A percentile compares a stretch with the other conserved stretches of the same genome.
phyloP scores from a whole-genome alignment of 768 basidiomycete species.

The Psilocybe subaeruginosa region DNA sequence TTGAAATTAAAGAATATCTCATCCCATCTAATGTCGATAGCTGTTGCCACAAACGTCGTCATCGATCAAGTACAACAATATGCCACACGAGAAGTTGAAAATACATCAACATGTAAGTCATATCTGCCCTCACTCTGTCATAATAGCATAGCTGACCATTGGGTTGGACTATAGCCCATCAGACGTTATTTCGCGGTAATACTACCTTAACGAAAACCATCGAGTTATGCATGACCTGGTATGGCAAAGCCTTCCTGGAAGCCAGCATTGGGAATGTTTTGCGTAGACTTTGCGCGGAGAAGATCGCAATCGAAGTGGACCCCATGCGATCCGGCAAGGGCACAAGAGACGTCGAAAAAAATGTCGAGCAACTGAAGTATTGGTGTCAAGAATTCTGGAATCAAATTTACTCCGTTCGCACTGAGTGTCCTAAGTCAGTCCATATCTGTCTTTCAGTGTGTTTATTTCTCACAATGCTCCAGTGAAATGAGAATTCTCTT shows the following conservation, averaged over 20 bases:
- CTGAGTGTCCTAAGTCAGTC: conserved; percentile 76
- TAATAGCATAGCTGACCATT: not conserved
- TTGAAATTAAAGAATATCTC: conserved; percentile 68
- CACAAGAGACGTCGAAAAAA: conserved; percentile 64
- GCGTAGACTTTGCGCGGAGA: conserved; percentile 70
- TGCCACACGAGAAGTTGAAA: conserved; percentile 71
- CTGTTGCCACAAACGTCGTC: conserved; percentile 66
- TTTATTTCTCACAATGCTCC: conserved; percentile 4
- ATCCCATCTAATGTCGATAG: conserved; percentile 66
- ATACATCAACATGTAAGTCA: conserved; percentile 62
- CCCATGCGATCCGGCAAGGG: conserved; percentile 67
- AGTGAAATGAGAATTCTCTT: conserved; percentile 80
- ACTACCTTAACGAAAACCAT: conserved; percentile 73
- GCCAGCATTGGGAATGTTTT: conserved; percentile 75
- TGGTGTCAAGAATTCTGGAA: conserved; percentile 87
- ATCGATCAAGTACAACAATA: conserved; percentile 72
- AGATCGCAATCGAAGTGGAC: conserved; percentile 82
- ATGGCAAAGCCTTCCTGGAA: conserved; percentile 81
- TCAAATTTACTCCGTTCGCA: conserved; percentile 73
- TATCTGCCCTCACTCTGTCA: not conserved
- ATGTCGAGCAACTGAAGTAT: conserved; percentile 66
- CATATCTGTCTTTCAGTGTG: not conserved
- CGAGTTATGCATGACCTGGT: conserved; percentile 80
- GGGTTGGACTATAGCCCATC: conserved; percentile 58
- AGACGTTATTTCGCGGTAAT: conserved; percentile 74